Evolutionary conservation across 169 alveolate genomes (phyloP), one percentile per base, ranked within the genome.

Genomic region (Amoebophrya sp.): DNA sequence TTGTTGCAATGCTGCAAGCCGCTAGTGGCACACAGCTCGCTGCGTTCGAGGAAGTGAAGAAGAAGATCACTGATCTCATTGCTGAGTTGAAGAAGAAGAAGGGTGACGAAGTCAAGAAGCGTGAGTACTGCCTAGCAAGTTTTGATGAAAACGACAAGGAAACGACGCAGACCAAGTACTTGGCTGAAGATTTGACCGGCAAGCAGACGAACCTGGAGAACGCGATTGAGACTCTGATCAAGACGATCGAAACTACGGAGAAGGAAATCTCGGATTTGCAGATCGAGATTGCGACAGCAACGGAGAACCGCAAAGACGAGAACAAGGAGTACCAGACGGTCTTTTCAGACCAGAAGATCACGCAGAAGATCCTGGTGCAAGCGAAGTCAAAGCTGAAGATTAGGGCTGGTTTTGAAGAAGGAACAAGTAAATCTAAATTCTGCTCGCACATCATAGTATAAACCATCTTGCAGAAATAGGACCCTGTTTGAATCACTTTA

Each of bases 41-140:
- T 29, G 83, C 83, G 36, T 65, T 65, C 26, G 83, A 65, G 83
- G 83, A 65, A 65, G 83, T 65, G 83, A 65, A 65, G 26, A 65
- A 65, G 83, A 65, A 26, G 83, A 65, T 65, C 83, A 65, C 83
- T 29, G 83, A 65, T 6, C n/a, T 65, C 39, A 36, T 65, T 6
- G 83, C 12, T 10, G 83, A 65, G 33, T 36, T 65, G 83, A 65
- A 65, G 83, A 1, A 12, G 2, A 65, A 65, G n/a, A 65, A 26
- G 83, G n/a, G n/a, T 29, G 83, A 65, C 83, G 83, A 65, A 36
- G 83, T 65, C 39, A 65, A 65, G 83, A 65, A 65, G 83, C 83
- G 83, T 36, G 83, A 65, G 38, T 65, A 65, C 83, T 65, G 83
- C 83, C 83, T 65, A 29, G 83, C 83, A 6, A 0, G 36, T 29